phyloP scores from a whole-genome alignment of 2,329 filamentous ascomycete species.

The Balansia obtecta region DNA sequence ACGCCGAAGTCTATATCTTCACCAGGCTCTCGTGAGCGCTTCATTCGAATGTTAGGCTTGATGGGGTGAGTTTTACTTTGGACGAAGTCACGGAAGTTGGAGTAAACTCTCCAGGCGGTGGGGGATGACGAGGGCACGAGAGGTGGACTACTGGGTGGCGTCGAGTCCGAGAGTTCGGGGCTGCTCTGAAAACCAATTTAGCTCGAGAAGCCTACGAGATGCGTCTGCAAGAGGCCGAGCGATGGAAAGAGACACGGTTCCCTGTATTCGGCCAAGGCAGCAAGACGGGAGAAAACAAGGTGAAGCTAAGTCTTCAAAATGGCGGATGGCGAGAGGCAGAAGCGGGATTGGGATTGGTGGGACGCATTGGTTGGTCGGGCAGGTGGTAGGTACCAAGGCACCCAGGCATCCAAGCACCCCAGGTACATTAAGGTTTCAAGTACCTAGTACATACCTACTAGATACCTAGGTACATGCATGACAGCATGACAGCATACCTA shows the following conservation, averaged over 20 bases:
- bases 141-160: too few species aligned
- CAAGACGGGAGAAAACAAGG: too few species aligned
- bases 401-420: too few species aligned
- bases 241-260: too few species aligned
- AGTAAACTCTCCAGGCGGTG: background rate
- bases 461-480: too few species aligned
- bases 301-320: background rate
- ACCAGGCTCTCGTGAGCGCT: conserved; percentile 50
- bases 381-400: background rate
- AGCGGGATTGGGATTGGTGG: background rate
- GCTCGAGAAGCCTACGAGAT: background rate
- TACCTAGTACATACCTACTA: too few species aligned
- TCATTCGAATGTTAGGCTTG: conserved; percentile 30
- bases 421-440: too few species aligned
- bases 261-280: too few species aligned
- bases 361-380: background rate
- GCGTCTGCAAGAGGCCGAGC: background rate
- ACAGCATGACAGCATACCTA: too few species aligned
- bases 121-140: background rate
- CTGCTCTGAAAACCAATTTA: background rate
- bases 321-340: background rate
- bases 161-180: too few species aligned
- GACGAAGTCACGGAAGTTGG: background rate
- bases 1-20: conserved; percentile 27
- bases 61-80: conserved; percentile 7